Percentiles rank a stretch among this genome's conserved stretches.
Conservation (phyloP, 306 rosid species). For the Rosa lucieae region DNA sequence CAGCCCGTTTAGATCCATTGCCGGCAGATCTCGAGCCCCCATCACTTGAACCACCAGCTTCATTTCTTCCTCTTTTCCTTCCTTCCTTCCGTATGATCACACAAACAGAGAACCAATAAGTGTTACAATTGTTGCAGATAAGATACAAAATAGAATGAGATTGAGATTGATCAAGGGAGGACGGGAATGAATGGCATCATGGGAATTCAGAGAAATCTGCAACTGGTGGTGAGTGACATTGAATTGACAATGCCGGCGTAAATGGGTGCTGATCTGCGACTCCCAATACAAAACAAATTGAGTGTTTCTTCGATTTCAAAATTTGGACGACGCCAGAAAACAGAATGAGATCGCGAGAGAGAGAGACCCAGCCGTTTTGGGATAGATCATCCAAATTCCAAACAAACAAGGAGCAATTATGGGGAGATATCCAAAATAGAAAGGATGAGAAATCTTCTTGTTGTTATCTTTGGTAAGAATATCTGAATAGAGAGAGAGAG, state of each 20-base stretch:
- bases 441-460: neutral
- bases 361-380: neutral
- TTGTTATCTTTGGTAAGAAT: neutral
- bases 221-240: too few species aligned
- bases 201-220: neutral
- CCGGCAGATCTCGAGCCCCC: conserved; percentile 71
- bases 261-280: neutral
- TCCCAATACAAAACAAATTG: neutral
- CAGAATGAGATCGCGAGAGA: neutral
- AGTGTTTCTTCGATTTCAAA: neutral
- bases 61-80: conserved; percentile 32
- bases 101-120: too few species aligned
- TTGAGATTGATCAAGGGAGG: too few species aligned
- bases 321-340: neutral
- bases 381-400: neutral
- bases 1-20: conserved; percentile 57
- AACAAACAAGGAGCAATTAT: neutral
- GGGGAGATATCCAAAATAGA: neutral
- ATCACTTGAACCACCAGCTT: conserved; percentile 74
- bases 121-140: neutral
- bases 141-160: neutral
- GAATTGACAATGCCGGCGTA: neutral
- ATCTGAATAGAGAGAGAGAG: too few species aligned
- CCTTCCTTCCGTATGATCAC: too few species aligned
- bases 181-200: neutral